These are phyloP conservation scores for Gynandropsis gynandra DNA, from an alignment of 345 rosid species.

Conservation along the genomic window DNA sequence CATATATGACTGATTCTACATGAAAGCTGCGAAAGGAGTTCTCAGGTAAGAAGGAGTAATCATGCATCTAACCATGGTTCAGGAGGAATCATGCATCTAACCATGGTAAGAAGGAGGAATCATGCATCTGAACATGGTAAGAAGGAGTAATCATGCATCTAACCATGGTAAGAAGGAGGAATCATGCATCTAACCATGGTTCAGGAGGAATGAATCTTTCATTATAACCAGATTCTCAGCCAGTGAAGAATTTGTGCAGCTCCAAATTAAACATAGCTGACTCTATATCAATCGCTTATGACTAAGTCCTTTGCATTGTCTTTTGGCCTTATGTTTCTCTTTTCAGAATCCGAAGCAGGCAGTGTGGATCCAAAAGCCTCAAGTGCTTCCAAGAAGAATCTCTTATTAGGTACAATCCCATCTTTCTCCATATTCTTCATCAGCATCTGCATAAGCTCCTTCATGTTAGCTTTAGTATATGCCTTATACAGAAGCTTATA, in stretches of 20 bases:
- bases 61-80: too few species aligned
- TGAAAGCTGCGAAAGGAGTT: too few species aligned
- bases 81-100: too few species aligned
- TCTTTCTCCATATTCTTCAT: constrained; percentile 65
- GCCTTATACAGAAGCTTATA: constrained; percentile 86
- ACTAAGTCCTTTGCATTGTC: constrained; percentile 5
- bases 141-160: too few species aligned
- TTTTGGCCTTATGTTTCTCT: constrained; percentile 18
- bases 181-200: constrained; percentile 10
- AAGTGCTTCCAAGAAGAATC: constrained; percentile 77
- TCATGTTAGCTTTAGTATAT: constrained; percentile 64
- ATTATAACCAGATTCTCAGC: constrained; percentile 4
- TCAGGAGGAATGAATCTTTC: neutral
- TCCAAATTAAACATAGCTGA: constrained; percentile 8
- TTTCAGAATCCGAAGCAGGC: constrained; percentile 31
- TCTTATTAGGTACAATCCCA: constrained; percentile 74
- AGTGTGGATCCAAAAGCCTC: constrained; percentile 47
- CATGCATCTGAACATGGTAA: too few species aligned
- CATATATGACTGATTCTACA: neutral
- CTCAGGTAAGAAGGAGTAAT: too few species aligned
- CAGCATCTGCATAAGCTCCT: constrained; percentile 60
- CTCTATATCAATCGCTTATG: constrained; percentile 4
- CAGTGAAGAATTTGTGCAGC: neutral
- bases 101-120: too few species aligned
- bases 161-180: neutral